Percentiles rank a stretch among this genome's conserved stretches.
Evolutionary conservation across 73 alveolate species (phyloP).

Genomic region (Paramecium biaurelia): DNA sequence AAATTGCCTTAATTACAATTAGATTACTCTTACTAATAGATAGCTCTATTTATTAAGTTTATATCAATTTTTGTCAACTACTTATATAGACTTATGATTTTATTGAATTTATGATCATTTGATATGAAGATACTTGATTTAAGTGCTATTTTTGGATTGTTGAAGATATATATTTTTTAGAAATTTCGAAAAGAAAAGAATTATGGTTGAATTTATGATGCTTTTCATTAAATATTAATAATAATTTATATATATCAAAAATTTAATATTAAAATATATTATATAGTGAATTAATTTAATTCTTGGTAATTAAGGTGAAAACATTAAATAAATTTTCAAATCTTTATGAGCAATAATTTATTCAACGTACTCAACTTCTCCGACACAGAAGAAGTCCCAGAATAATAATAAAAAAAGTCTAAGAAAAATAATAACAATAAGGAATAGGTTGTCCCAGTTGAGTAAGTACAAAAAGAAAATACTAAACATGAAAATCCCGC

Average conservation of each 20-base stretch:
- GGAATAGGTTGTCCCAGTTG: slow-evolving; percentile 29
- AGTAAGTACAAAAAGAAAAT: slow-evolving; percentile 14
- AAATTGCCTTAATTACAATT: background rate
- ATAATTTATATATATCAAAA: background rate
- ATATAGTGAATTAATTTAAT: background rate
- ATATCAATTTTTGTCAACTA: too few species aligned
- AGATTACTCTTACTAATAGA: background rate
- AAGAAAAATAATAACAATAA: background rate
- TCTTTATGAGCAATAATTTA: slow-evolving; percentile 14
- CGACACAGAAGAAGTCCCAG: slow-evolving; percentile 15
- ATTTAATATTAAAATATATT: background rate
- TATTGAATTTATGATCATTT: too few species aligned
- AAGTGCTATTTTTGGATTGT: too few species aligned
- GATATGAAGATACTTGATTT: too few species aligned
- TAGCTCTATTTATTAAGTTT: too few species aligned
- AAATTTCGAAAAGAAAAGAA: background rate
- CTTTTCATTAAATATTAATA: background rate
- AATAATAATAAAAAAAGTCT: background rate
- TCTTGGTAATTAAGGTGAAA: slow-evolving; percentile 22
- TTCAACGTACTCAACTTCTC: slow-evolving; percentile 8
- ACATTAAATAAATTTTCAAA: slow-evolving; percentile 1
- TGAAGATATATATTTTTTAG: background rate
- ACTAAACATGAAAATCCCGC: background rate
- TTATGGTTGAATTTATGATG: background rate
- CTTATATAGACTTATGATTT: too few species aligned